Evolutionary conservation across 2,329 filamentous ascomycete species (phyloP), one percentile per base, ranked within the genome.

Genomic region (Calycina herbarum): DNA sequence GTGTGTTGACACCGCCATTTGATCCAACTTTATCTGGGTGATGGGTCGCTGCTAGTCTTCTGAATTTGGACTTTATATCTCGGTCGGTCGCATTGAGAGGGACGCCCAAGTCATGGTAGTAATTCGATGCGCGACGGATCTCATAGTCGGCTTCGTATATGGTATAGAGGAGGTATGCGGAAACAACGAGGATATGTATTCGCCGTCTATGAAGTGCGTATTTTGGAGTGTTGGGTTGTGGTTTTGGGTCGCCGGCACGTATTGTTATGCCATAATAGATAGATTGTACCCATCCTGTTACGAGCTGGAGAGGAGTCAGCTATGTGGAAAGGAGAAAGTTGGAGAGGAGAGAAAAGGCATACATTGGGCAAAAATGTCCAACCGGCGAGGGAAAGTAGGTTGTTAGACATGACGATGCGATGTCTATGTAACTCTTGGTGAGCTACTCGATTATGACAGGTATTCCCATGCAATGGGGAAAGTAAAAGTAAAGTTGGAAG

Each of bases 141-240:
- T 92, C 88, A 80, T 91, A 88, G 82, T 96, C 92, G 73, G 93
- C 90, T 80, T 98, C 94, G 80, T 94, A 95, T 73, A 98, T 87
- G 58, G 93, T 97, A 82, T 97, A 97, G 70, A 90, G 79, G 45
- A 98, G 91, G 80, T 98, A 99, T 67, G 86, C 80, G 59, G 89
- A 82, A 61, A 98, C 89, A 73, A 98, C 92, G 71, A 89, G 82
- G 75, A 94, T 89, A 77, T 95, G 89, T 76, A 97, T 94, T 72
- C 88, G 86, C 65, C 91, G 90, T 67, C 93, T 89, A 80, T 98
- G 92, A 65, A 85, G 83, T 69, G 84, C 82, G 77, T 86, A 92
- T 70, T 88, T 88, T 1, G 87, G 83, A n/a, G 85, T 82, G 77
- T 91, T 86, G 42, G 90, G 86, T 65, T 80, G 86, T 1, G 90